phyloP scores from a whole-genome alignment of 345 rosid genomes.

The Gossypium turneri region DNA sequence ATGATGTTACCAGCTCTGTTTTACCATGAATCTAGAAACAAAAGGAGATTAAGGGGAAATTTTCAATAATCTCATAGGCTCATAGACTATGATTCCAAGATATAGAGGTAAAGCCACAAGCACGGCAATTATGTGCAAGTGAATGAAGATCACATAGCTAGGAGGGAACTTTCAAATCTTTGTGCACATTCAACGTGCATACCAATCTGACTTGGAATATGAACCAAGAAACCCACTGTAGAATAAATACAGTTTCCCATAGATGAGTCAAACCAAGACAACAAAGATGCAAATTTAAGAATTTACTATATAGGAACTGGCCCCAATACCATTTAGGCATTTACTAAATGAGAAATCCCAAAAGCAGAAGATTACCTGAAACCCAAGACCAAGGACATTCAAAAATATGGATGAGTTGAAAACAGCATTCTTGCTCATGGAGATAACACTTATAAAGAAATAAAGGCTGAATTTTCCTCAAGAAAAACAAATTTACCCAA shows the following conservation, averaged over 20 bases:
- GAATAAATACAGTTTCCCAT: neutral
- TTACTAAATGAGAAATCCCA: neutral
- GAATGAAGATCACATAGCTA: neutral
- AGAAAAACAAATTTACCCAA: neutral
- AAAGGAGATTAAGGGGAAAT: conserved; percentile 15
- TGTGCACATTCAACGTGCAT: neutral
- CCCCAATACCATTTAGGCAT: neutral
- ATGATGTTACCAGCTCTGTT: conserved; percentile 80
- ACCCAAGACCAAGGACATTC: neutral
- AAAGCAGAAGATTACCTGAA: neutral
- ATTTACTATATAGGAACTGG: neutral
- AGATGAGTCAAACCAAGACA: neutral
- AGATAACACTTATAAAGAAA: neutral
- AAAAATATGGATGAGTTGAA: neutral
- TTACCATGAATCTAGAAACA: conserved; percentile 77
- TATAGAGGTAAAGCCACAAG: conserved; percentile 3
- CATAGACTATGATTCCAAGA: conserved; percentile 14
- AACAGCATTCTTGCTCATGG: neutral
- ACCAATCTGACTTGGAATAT: neutral
- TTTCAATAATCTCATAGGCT: conserved; percentile 20
- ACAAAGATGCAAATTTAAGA: neutral
- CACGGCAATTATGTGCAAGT: neutral
- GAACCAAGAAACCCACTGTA: neutral
- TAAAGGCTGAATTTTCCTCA: neutral
- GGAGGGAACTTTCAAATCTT: neutral